Conservation (phyloP, 2,329 filamentous ascomycete species). For the Chaetoscypha palmicola region DNA sequence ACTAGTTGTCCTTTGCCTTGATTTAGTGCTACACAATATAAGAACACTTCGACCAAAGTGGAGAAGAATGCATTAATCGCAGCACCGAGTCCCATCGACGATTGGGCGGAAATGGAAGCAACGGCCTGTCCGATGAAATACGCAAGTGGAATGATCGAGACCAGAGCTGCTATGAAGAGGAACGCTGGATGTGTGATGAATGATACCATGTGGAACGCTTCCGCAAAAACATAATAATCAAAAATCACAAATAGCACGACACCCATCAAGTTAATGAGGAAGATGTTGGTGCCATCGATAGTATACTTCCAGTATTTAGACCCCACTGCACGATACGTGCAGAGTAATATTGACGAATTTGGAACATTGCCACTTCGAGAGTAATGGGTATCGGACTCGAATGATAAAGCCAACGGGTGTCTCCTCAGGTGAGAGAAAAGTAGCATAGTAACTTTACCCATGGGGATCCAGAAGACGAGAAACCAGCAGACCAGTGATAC, state of each 20-base stretch:
- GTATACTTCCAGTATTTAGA: constrained; percentile 99
- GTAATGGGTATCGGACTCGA: constrained; percentile 77
- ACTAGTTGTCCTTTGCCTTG: constrained; percentile 91
- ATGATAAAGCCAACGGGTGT: constrained; percentile 86
- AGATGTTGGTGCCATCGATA: constrained; percentile 96
- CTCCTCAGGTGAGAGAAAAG: constrained; percentile 86
- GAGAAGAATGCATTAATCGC: constrained; percentile 98
- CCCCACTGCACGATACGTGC: constrained; percentile 93
- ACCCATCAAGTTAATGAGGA: constrained; percentile 92
- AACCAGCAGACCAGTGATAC: constrained; percentile 92
- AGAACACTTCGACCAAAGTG: constrained; percentile 92
- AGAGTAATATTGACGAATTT: constrained; percentile 81
- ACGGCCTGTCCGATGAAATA: constrained; percentile 99
- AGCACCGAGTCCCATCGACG: constrained; percentile 94
- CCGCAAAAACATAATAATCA: constrained; percentile 76
- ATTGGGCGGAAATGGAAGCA: constrained; percentile 96
- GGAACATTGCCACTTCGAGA: constrained; percentile 64
- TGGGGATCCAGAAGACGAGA: constrained; percentile 94
- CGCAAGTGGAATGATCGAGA: constrained; percentile 92
- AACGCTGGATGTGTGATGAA: constrained; percentile 77
- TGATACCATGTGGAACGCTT: constrained; percentile 57
- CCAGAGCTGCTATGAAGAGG: constrained; percentile 73
- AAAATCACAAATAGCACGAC: constrained; percentile 93
- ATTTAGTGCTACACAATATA: constrained; percentile 89
- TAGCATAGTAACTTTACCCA: constrained; percentile 90